Evolutionary conservation across 2,329 filamentous ascomycete genomes (phyloP).

Genomic region (Cercospora sesami): DNA sequence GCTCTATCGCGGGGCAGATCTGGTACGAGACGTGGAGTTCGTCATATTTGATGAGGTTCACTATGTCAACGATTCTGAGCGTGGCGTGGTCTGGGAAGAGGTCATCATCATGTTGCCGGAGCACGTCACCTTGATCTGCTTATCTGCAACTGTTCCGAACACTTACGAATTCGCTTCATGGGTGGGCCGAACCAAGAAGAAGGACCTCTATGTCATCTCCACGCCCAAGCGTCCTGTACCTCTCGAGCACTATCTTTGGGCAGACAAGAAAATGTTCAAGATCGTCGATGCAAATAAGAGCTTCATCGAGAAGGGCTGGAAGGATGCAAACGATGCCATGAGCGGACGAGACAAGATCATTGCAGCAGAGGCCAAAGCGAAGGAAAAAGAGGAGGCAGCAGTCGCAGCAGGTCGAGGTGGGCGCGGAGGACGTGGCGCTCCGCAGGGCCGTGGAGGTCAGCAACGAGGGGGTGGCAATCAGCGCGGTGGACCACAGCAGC

Average conservation of each 20-base stretch:
- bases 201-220: constrained; percentile 98
- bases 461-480: constrained; percentile 48
- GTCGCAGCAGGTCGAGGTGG: constrained; percentile 56
- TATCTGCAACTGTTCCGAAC: constrained; percentile 96
- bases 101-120: constrained; percentile 99
- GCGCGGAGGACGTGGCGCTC: constrained; percentile 48
- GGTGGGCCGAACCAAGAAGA: constrained; percentile 97
- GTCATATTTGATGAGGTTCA: constrained; percentile 99
- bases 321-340: constrained; percentile 80
- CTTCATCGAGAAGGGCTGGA: constrained; percentile 92
- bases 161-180: constrained; percentile 97
- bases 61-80: constrained; percentile 94
- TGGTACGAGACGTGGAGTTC: constrained; percentile 96
- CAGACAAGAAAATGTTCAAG: constrained; percentile 83
- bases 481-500: constrained; percentile 52
- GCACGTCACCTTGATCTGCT: constrained; percentile 89
- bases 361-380: constrained; percentile 47
- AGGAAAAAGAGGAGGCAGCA: constrained; percentile 50
- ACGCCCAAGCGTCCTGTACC: constrained; percentile 94
- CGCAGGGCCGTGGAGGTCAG: constrained; percentile 56
- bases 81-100: constrained; percentile 98
- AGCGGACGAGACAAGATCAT: constrained; percentile 78
- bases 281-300: constrained; percentile 92
- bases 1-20: constrained; percentile 92
- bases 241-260: constrained; percentile 95